Evolutionary conservation across 148 eudicot genomes (phyloP).

Genomic region (Cornus suecica): DNA sequence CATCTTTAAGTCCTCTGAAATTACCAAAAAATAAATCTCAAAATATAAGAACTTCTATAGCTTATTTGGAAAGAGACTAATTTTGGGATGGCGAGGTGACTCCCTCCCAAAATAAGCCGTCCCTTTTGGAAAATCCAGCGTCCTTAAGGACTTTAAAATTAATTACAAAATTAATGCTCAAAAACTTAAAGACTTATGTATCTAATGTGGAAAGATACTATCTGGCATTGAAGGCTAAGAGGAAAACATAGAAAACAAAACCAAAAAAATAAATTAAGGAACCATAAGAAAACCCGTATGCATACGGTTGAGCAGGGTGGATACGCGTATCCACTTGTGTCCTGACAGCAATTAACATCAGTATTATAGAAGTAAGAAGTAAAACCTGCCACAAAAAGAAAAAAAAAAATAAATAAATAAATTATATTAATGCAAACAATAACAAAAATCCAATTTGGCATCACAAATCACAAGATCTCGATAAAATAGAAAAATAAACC

Average conservation of each 20-base stretch:
- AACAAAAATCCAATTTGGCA: neutral
- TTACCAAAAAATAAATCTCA: too few species aligned
- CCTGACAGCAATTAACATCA: slow-evolving; percentile 91
- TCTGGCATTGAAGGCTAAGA: too few species aligned
- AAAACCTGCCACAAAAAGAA: slow-evolving; percentile 57
- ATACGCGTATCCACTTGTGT: slow-evolving; percentile 75
- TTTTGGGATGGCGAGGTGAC: too few species aligned
- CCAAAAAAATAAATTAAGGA: neutral
- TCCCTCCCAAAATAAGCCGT: neutral
- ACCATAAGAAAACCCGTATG: slow-evolving; percentile 13
- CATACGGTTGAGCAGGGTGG: slow-evolving; percentile 92
- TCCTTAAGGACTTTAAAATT: too few species aligned
- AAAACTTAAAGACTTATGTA: too few species aligned
- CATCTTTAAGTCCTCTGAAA: too few species aligned
- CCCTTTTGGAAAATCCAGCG: neutral
- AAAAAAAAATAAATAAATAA: too few species aligned
- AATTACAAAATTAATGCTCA: neutral
- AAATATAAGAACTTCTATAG: too few species aligned
- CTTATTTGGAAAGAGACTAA: too few species aligned
- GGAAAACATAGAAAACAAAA: too few species aligned
- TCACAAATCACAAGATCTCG: neutral
- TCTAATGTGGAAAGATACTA: too few species aligned
- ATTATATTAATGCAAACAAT: neutral
- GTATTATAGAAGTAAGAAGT: slow-evolving; percentile 84
- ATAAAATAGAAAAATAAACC: neutral